Conservation (phyloP, 2,329 filamentous ascomycete species). For the Cyanodermella asteris region DNA sequence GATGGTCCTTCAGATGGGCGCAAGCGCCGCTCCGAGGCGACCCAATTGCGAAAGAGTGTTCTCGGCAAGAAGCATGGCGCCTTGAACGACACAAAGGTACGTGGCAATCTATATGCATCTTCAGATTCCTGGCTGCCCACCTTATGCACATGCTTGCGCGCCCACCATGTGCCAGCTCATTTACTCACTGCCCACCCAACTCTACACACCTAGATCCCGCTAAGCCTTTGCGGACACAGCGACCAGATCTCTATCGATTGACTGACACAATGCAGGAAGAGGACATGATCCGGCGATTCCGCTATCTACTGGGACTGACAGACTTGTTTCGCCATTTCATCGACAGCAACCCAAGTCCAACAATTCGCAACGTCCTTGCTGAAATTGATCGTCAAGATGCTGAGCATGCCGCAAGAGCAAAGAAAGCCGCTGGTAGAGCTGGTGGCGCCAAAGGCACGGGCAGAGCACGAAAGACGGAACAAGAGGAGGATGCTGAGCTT, state of each 20-base stretch:
- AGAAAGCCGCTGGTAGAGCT: conserved; percentile 56
- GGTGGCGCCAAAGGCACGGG: conserved; percentile 63
- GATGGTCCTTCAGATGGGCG: conserved; percentile 63
- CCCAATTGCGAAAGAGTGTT: conserved; percentile 74
- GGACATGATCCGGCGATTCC: conserved; percentile 82
- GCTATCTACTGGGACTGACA: conserved; percentile 82
- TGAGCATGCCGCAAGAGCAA: conserved; percentile 43
- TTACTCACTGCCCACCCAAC: too few relatives aligned
- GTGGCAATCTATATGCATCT: conserved; percentile 5
- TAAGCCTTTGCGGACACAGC: too few relatives aligned
- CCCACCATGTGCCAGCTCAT: too few relatives aligned
- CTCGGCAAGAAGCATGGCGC: conserved; percentile 89
- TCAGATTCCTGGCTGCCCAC: not conserved
- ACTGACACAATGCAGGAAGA: conserved; percentile 42
- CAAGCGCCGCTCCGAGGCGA: conserved; percentile 67
- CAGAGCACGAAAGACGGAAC: conserved; percentile 75
- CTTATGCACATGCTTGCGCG: conserved; percentile 6
- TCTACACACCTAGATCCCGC: too few relatives aligned
- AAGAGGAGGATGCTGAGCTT: conserved; percentile 88
- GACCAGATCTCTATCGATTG: conserved; percentile 5
- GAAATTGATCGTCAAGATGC: conserved; percentile 89
- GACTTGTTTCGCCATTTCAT: conserved; percentile 98
- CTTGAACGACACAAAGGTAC: conserved; percentile 77
- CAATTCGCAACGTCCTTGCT: conserved; percentile 77
- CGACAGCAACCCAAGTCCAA: conserved; percentile 86